Percentiles rank a stretch among this genome's conserved stretches.
Conservation (phyloP, 2,329 filamentous ascomycete species). For the Plenodomus biglobosus region DNA sequence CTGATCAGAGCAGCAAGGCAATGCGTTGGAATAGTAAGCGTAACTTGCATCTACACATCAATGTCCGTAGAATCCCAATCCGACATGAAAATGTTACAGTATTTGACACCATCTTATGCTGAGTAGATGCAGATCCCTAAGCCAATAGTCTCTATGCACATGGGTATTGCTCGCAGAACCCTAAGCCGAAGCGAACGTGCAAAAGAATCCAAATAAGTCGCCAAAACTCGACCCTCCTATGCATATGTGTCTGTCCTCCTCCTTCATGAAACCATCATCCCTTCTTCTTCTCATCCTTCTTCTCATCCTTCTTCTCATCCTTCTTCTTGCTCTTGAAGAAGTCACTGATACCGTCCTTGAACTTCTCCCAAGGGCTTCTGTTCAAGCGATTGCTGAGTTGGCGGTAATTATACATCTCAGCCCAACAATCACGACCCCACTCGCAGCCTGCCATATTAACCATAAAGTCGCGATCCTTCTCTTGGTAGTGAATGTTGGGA, state of each 20-base stretch:
- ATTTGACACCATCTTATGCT: constrained; percentile 6
- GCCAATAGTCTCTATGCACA: constrained; percentile 9
- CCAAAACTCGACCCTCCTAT: neutral
- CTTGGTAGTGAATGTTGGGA: constrained; percentile 78
- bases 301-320: constrained; percentile 32
- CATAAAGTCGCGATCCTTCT: constrained; percentile 84
- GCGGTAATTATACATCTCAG: constrained; percentile 94
- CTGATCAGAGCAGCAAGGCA: neutral
- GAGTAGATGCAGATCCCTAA: constrained; percentile 7
- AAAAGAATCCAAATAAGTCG: neutral
- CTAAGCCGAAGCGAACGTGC: constrained; percentile 5
- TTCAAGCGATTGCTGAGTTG: constrained; percentile 90
- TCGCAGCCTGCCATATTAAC: constrained; percentile 99
- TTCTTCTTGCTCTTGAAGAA: constrained; percentile 35
- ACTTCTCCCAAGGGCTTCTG: constrained; percentile 74
- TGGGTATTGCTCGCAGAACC: constrained; percentile 15
- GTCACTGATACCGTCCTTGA: constrained; percentile 52
- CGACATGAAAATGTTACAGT: constrained; percentile 3
- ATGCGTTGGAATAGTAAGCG: neutral
- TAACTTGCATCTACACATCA: neutral
- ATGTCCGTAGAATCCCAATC: neutral
- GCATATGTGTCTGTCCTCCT: constrained; percentile 6
- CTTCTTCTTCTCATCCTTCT: constrained; percentile 18
- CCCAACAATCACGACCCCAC: constrained; percentile 96
- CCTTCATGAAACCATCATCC: constrained; percentile 8